Evolutionary conservation across 2,329 filamentous ascomycete species (phyloP).

Genomic region (Coniosporium tulheliwenetii): DNA sequence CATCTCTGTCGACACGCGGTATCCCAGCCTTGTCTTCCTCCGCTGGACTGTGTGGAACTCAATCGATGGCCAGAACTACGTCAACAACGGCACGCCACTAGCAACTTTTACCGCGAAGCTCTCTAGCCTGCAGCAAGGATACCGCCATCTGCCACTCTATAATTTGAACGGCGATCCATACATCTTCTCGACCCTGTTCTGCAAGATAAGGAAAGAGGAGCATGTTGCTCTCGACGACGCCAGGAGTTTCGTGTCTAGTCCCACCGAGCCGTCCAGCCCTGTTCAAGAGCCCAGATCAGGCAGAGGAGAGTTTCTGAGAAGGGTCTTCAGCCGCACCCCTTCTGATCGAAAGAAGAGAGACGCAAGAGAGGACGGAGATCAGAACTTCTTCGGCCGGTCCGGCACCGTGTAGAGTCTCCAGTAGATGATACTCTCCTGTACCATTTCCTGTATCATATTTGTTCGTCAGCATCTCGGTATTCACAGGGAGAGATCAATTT

Average conservation of each 20-base stretch:
- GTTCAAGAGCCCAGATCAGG: slow-evolving; percentile 11
- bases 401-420: background rate
- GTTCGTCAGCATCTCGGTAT: background rate
- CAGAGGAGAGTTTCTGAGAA: slow-evolving; percentile 21
- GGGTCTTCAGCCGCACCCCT: slow-evolving; percentile 26
- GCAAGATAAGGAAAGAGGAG: slow-evolving; percentile 57
- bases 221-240: slow-evolving; percentile 23
- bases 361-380: slow-evolving; percentile 6
- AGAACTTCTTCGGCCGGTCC: slow-evolving; percentile 13
- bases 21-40: slow-evolving; percentile 84
- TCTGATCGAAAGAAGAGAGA: slow-evolving; percentile 22
- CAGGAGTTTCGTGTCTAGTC: slow-evolving; percentile 3
- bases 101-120: slow-evolving; percentile 91
- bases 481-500: too few relatives aligned
- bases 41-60: slow-evolving; percentile 87
- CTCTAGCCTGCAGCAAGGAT: slow-evolving; percentile 75
- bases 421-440: background rate
- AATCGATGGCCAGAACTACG: slow-evolving; percentile 55
- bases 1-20: slow-evolving; percentile 80
- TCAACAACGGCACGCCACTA: slow-evolving; percentile 43
- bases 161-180: slow-evolving; percentile 85
- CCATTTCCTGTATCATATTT: background rate
- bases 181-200: slow-evolving; percentile 88
- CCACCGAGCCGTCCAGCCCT: slow-evolving; percentile 2
- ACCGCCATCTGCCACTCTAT: slow-evolving; percentile 78